These are phyloP conservation scores for Oryza meridionalis DNA, from an alignment of 176 grass and related monocot genomes.

Conservation along the genomic window DNA sequence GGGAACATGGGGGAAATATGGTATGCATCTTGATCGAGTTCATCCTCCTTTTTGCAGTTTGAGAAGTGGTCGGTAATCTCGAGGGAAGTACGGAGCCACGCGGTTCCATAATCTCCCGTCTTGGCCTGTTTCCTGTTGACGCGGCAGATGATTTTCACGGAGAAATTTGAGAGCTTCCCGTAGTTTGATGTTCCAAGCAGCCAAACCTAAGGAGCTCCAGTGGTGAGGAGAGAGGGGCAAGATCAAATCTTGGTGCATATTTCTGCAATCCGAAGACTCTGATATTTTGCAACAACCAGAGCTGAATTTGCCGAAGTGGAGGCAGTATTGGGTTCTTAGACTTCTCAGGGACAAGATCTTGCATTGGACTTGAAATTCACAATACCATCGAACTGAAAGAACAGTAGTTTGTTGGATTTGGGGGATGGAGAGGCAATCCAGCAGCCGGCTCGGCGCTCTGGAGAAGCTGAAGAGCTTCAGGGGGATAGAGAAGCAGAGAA, in stretches of 20 bases:
- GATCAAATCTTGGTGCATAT: slow-evolving; percentile 14
- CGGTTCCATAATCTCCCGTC: slow-evolving; percentile 5
- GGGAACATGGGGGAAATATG: neutral
- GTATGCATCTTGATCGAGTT: neutral
- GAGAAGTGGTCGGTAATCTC: neutral
- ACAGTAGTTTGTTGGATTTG: neutral
- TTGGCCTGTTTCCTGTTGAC: neutral
- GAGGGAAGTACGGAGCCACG: neutral
- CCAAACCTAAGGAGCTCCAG: neutral
- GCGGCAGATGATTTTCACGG: neutral
- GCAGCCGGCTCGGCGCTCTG: slow-evolving; percentile 42
- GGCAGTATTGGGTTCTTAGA: neutral
- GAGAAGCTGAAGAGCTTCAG: slow-evolving; percentile 62
- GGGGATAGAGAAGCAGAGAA: slow-evolving; percentile 79
- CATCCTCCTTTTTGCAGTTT: slow-evolving; percentile 9
- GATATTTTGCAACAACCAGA: slow-evolving; percentile 8
- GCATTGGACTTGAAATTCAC: neutral
- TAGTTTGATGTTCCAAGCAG: slow-evolving; percentile 16
- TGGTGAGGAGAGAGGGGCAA: neutral
- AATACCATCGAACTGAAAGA: neutral
- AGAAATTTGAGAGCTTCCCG: neutral
- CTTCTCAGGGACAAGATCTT: slow-evolving; percentile 1
- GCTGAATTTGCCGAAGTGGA: neutral
- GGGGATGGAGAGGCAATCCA: slow-evolving; percentile 64
- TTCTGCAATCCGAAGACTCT: neutral